phyloP scores from a whole-genome alignment of 176 grass and related monocot genomes.

The Aegilops umbellulata region DNA sequence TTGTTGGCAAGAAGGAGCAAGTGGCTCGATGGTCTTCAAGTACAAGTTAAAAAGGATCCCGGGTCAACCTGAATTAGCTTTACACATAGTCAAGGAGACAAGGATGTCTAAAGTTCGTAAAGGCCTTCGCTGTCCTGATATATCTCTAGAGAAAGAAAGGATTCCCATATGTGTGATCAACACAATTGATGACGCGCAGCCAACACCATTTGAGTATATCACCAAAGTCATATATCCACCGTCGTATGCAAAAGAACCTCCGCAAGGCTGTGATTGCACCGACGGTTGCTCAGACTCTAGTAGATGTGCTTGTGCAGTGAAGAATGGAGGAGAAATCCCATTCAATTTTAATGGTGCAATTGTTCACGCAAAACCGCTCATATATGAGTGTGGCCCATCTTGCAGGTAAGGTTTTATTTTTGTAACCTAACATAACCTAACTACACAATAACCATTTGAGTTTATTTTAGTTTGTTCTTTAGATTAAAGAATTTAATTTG shows the following conservation, averaged over 20 bases:
- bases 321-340: slow-evolving; percentile 73
- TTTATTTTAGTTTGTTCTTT: slow-evolving; percentile 26
- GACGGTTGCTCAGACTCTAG: slow-evolving; percentile 55
- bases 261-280: slow-evolving; percentile 55
- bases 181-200: slow-evolving; percentile 49
- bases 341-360: slow-evolving; percentile 75
- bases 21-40: slow-evolving; percentile 51
- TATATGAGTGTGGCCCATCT: slow-evolving; percentile 75
- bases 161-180: slow-evolving; percentile 64
- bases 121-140: slow-evolving; percentile 60
- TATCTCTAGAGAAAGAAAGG: slow-evolving; percentile 56
- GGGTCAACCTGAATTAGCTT: slow-evolving; percentile 65
- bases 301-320: slow-evolving; percentile 69
- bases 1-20: slow-evolving; percentile 53
- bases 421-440: slow-evolving; percentile 24
- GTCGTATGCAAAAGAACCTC: slow-evolving; percentile 50
- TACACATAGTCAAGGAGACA: slow-evolving; percentile 53
- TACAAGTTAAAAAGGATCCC: slow-evolving; percentile 52
- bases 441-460: slow-evolving; percentile 27
- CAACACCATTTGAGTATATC: slow-evolving; percentile 54
- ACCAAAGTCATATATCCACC: slow-evolving; percentile 56
- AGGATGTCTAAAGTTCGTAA: slow-evolving; percentile 63
- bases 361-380: slow-evolving; percentile 55
- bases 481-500: neutral
- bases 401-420: slow-evolving; percentile 40